These are phyloP conservation scores for Picea glauca DNA, from an alignment of 75 land plant genomes.

Conservation along the genomic window DNA sequence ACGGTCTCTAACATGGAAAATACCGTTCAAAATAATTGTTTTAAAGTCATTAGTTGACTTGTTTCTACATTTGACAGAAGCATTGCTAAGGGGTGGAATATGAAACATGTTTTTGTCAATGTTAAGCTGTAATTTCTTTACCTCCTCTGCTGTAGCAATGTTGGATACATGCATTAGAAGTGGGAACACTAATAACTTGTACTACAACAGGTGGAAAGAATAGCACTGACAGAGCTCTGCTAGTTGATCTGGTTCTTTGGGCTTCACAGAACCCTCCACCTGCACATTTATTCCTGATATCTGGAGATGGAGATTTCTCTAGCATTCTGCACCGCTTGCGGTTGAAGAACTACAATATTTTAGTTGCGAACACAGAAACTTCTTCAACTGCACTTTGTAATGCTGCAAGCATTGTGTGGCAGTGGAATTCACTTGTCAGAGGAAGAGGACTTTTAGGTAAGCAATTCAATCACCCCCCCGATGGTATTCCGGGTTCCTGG, in stretches of 20 bases:
- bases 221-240: constrained; percentile 58
- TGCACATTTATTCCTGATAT: constrained; percentile 74
- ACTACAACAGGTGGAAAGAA: constrained; percentile 62
- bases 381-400: constrained; percentile 59
- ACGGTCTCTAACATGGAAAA: no score
- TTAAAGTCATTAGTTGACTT: no score
- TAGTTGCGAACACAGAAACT: constrained; percentile 45
- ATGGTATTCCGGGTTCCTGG: constrained; percentile 51
- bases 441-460: constrained; percentile 37
- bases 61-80: no score
- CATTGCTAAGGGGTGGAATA: no score
- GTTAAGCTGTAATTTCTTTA: no score
- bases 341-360: constrained; percentile 81
- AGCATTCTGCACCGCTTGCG: constrained; percentile 59
- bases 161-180: no score
- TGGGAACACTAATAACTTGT: no score
- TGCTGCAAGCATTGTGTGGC: constrained; percentile 76
- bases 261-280: constrained; percentile 77
- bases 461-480: constrained; percentile 56
- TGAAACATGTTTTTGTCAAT: no score
- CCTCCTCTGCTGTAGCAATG: no score
- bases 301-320: constrained; percentile 77
- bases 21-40: no score
- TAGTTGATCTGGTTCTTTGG: constrained; percentile 71
- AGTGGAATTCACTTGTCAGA: constrained; percentile 49